Conservation (phyloP, 306 rosid species). For the Leucaena leucocephala region DNA sequence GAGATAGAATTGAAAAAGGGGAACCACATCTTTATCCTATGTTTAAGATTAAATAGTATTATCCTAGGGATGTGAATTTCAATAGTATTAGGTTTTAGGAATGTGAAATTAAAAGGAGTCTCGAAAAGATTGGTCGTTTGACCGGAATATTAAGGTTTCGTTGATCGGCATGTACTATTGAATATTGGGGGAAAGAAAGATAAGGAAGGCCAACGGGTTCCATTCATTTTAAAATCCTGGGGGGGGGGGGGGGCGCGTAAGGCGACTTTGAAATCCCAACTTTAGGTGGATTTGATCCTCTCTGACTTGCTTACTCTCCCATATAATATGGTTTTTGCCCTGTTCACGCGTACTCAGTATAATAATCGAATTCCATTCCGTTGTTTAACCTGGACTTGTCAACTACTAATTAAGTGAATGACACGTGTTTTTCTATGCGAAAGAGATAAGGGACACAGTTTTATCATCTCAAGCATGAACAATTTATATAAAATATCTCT, state of each 20-base stretch:
- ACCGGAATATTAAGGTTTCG: background rate
- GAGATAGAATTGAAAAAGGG: too few species aligned
- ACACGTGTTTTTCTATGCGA: background rate
- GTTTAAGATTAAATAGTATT: too few species aligned
- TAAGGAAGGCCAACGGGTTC: background rate
- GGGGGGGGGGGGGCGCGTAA: background rate
- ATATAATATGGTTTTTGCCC: background rate
- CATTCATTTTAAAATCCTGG: conserved; percentile 34
- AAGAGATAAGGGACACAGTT: background rate
- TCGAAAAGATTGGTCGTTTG: background rate
- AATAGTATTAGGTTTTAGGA: too few species aligned
- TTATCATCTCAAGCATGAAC: background rate
- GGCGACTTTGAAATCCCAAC: background rate
- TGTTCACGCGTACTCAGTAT: background rate
- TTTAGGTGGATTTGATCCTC: background rate
- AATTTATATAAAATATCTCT: background rate
- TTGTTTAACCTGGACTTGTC: conserved; percentile 8
- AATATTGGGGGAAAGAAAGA: background rate
- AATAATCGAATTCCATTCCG: background rate
- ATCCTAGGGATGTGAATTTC: too few species aligned
- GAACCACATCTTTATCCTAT: too few species aligned
- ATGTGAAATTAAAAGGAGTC: background rate
- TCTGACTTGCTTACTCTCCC: conserved; percentile 13
- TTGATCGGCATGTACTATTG: background rate
- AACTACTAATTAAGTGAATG: background rate